Conservation (phyloP, 331 rosid genomes). For the Cydonia oblonga region DNA sequence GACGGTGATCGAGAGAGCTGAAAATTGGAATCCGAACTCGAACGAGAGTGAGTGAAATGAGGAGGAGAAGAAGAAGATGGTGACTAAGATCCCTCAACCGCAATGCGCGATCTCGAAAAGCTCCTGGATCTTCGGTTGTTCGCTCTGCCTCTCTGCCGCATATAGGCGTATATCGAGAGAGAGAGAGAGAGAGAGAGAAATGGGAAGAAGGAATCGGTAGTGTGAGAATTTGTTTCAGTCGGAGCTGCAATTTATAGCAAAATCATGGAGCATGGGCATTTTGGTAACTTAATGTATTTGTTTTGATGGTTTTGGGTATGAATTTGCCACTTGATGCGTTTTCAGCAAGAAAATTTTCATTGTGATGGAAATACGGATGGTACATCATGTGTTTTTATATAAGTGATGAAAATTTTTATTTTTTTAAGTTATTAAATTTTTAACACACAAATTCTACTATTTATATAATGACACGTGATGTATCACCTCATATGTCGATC, state of each 20-base stretch:
- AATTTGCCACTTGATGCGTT: no score
- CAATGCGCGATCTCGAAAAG: conserved; percentile 49
- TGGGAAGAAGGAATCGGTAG: not conserved
- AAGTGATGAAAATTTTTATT: no score
- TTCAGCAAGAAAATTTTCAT: no score
- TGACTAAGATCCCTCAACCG: conserved; percentile 38
- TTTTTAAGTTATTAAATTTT: no score
- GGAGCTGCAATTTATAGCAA: not conserved
- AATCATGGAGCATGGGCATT: not conserved
- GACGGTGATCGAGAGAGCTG: not conserved
- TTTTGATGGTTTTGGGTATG: no score
- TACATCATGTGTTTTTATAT: no score
- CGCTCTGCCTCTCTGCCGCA: conserved; percentile 48
- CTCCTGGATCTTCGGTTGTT: conserved; percentile 55
- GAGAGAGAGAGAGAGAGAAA: no score
- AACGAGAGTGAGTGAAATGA: not conserved
- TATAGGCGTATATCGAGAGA: not conserved
- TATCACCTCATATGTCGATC: accelerated
- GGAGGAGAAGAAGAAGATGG: no score
- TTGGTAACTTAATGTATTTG: not conserved
- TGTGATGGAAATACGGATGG: no score
- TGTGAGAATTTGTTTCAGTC: not conserved
- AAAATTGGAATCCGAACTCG: not conserved
- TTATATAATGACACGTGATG: no score
- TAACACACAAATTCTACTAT: no score